These are phyloP conservation scores for Penicillium verhagenii DNA, from an alignment of 495 filamentous ascomycete species.

Conservation along the genomic window DNA sequence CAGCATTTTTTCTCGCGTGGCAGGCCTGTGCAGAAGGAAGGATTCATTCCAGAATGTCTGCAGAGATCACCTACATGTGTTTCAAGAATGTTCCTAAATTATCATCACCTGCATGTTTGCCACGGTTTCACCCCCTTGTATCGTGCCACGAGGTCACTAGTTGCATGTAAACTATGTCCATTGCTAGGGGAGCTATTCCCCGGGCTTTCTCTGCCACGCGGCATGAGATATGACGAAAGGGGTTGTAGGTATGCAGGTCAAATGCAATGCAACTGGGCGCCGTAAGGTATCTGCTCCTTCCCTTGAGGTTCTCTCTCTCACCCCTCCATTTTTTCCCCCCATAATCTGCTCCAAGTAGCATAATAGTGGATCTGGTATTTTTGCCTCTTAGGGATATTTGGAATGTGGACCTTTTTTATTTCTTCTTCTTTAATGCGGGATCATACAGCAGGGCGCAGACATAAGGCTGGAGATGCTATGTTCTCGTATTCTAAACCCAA, in stretches of 20 bases:
- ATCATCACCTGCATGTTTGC: background rate
- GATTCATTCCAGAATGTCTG: constrained; percentile 16
- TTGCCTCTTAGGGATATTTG: too few relatives aligned
- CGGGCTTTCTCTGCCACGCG: background rate
- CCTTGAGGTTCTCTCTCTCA: too few relatives aligned
- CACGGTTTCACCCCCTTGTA: constrained; percentile 3
- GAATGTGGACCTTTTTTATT: background rate
- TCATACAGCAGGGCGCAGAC: background rate
- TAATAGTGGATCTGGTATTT: background rate
- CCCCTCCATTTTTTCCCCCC: too few relatives aligned
- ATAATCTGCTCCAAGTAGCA: too few relatives aligned
- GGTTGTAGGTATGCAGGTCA: background rate
- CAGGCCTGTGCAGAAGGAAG: constrained; percentile 8
- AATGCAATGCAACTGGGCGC: background rate
- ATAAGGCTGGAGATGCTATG: background rate
- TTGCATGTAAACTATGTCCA: background rate
- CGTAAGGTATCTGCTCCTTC: too few relatives aligned
- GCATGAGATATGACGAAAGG: background rate
- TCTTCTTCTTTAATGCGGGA: background rate
- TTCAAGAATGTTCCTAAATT: constrained; percentile 12
- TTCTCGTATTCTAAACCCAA: background rate
- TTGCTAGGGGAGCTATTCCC: background rate
- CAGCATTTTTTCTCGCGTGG: constrained; percentile 5
- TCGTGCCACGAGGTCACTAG: background rate
- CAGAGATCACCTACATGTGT: constrained; percentile 1